phyloP scores from a whole-genome alignment of 805 yeast genomes.

The Pichia scutulata region DNA sequence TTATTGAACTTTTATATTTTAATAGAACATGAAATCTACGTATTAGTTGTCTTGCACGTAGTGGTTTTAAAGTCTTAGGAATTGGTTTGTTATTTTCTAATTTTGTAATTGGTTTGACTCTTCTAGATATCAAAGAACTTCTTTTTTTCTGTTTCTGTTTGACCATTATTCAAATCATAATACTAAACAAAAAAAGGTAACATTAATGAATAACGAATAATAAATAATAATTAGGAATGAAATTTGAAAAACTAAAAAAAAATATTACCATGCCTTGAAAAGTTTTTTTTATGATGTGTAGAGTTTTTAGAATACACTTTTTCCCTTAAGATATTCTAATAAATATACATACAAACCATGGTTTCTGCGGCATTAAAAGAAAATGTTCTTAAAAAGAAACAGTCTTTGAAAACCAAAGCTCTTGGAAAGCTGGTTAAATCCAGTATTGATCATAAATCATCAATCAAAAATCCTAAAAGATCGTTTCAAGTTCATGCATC shows the following conservation, averaged over 20 bases:
- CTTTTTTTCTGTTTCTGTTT: conserved; percentile 17
- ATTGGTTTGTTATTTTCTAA: background rate
- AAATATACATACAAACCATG: conserved; percentile 9
- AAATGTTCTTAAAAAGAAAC: conserved; percentile 14
- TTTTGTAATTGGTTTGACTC: conserved; percentile 1
- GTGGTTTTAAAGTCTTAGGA: conserved; percentile 54
- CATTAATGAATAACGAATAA: background rate
- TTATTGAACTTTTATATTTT: conserved; percentile 42
- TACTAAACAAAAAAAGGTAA: too few relatives aligned
- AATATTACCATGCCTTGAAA: conserved; percentile 1
- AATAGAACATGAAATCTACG: conserved; percentile 68
- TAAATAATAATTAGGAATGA: background rate
- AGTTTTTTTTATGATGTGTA: background rate
- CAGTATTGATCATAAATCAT: background rate
- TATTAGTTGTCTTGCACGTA: conserved; percentile 65
- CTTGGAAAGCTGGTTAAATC: background rate
- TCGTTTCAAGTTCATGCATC: conserved; percentile 35
- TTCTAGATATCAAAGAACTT: conserved; percentile 10
- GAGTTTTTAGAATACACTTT: background rate
- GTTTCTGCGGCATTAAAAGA: conserved; percentile 13
- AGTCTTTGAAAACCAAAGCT: conserved; percentile 6
- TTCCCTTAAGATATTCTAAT: background rate
- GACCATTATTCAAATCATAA: background rate
- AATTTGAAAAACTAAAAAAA: background rate
- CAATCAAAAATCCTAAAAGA: conserved; percentile 3